Base-by-base conservation (phyloP, 1,139 yeast genomes). In the Taphrina confusa region DNA sequence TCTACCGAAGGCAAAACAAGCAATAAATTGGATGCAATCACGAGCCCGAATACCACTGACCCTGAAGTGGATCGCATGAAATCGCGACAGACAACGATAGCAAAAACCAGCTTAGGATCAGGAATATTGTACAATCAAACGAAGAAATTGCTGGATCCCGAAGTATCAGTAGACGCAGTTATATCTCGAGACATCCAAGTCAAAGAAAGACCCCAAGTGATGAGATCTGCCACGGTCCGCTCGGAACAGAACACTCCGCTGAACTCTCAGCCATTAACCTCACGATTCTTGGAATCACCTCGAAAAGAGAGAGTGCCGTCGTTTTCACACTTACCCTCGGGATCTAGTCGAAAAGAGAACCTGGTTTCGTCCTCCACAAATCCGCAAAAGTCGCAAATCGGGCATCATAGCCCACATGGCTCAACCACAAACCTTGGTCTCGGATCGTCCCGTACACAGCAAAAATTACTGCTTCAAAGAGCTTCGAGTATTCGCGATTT, bases 361-460 rank as follows among this genome's bases (percentile, higher is more conserved):
- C 8, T 14, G 5, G 30, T 31, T n/a, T 12, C 14, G 25, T 12
- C 46, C 2, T 9, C 18, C 8, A 18, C 25, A 18, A 11, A 9
- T n/a, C n/a, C 33, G 33, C 47, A 23, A 12, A 45, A 30, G 30
- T 9, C 37, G n/a, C 1, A 22, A 8, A 12, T 30, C 14, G 5
- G n/a, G 11, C 33, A 31, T 20, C 39, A 47, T 22, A 47, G 52
- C 22, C 58, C 49, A 3, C 45, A 40, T 22, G 58, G 34, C 20
- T 22, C 58, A 25, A 42, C 58, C 11, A 31, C 58, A 22, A 44
- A 45, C 36, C 58, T 54, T 16, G 58, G 58, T 6, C 23, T 23
- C 25, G 58, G 51, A 12, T 30, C 58, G 11, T 56, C 60, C 9
- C 37, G 60, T 9, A 56, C 60, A 6, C 60, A 56, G 14, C 60